Conservation (phyloP, 768 basidiomycete species). For the Pleurotus salmoneostramineus region DNA sequence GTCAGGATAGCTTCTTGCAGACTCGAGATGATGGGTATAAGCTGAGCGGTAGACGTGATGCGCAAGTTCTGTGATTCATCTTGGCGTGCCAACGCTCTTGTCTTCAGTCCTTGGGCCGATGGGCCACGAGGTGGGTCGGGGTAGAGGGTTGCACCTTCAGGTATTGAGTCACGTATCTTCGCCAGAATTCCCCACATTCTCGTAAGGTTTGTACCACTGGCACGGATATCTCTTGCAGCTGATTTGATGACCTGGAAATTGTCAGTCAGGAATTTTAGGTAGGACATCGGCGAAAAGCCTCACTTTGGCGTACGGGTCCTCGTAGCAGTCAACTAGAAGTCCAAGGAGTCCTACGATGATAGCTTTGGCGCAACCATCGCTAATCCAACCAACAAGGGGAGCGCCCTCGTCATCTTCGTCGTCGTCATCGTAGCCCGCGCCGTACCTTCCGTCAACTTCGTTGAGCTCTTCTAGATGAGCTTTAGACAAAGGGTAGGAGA, state of each 20-base stretch:
- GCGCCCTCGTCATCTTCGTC: slow-evolving; percentile 19
- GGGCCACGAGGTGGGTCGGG: slow-evolving; percentile 62
- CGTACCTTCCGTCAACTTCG: slow-evolving; percentile 33
- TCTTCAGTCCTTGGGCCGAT: slow-evolving; percentile 28
- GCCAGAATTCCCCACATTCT: slow-evolving; percentile 61
- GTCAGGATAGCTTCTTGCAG: slow-evolving; percentile 51
- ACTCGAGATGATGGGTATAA: slow-evolving; percentile 61
- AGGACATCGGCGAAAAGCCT: not conserved
- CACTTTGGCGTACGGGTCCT: slow-evolving; percentile 33
- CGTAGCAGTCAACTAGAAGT: slow-evolving; percentile 42
- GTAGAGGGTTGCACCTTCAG: slow-evolving; percentile 8
- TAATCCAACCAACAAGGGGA: slow-evolving; percentile 50
- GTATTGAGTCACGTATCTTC: slow-evolving; percentile 35
- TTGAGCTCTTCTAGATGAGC: slow-evolving; percentile 63
- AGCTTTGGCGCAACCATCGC: slow-evolving; percentile 60
- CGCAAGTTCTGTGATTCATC: slow-evolving; percentile 18
- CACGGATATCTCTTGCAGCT: slow-evolving; percentile 49
- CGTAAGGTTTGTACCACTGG: slow-evolving; percentile 50
- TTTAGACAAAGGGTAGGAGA: slow-evolving; percentile 37
- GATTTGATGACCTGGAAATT: slow-evolving; percentile 32
- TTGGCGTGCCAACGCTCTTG: slow-evolving; percentile 17
- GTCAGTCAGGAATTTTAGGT: slow-evolving; percentile 4
- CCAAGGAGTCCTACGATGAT: slow-evolving; percentile 61
- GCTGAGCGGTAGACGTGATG: slow-evolving; percentile 48
- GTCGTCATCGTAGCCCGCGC: slow-evolving; percentile 24